Conservation (phyloP, 2,329 filamentous ascomycete species). For the Diaporthe sp. region DNA sequence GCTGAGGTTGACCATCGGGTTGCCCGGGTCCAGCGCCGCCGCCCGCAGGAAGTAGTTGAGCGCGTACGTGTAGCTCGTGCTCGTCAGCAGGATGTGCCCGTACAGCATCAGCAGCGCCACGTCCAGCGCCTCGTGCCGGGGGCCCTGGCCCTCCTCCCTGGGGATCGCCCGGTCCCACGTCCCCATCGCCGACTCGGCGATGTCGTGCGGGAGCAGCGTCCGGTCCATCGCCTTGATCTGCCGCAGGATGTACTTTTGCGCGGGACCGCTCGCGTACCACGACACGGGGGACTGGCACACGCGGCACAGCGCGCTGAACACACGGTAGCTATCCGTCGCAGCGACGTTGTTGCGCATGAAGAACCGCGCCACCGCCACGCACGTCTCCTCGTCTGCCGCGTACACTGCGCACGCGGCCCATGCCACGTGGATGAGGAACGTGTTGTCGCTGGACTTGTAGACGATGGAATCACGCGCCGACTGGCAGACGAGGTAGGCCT, state of each 20-base stretch:
- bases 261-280: constrained; percentile 84
- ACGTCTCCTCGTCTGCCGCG: constrained; percentile 83
- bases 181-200: constrained; percentile 56
- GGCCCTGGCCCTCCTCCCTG: constrained; percentile 50
- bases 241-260: constrained; percentile 91
- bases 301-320: constrained; percentile 84
- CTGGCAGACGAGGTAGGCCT: constrained; percentile 85
- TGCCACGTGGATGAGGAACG: constrained; percentile 81
- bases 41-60: constrained; percentile 85
- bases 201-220: constrained; percentile 67
- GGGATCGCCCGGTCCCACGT: constrained; percentile 43
- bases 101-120: constrained; percentile 88
- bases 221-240: constrained; percentile 93
- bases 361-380: constrained; percentile 80
- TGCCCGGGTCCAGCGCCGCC: constrained; percentile 79
- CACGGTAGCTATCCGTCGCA: constrained; percentile 84
- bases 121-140: constrained; percentile 67
- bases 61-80: constrained; percentile 87
- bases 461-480: constrained; percentile 85
- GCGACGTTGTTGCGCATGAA: constrained; percentile 88
- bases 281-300: constrained; percentile 80
- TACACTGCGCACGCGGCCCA: constrained; percentile 86
- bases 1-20: constrained; percentile 84
- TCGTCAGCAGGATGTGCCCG: constrained; percentile 88
- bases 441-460: constrained; percentile 78